Base-by-base conservation (phyloP, 495 filamentous ascomycete species). In the Jackrogersella minutella region DNA sequence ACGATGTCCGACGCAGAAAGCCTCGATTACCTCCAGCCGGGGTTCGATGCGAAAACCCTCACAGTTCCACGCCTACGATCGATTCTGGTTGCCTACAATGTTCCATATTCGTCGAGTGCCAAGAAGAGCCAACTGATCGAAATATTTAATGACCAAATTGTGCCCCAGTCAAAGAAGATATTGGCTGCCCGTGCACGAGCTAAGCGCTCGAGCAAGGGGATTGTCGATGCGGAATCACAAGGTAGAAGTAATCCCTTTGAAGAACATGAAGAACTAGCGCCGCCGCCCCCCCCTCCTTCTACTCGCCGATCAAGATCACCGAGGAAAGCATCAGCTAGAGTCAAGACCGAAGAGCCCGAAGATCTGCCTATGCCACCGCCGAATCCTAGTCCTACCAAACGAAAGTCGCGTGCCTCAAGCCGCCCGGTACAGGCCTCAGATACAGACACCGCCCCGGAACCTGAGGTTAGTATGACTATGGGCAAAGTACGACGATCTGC, bases 61-160 rank as follows among this genome's bases (percentile, higher is more conserved):
- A 98, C 92, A 4, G 86, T 97, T 24, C 91, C 94, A 37, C 88
- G 88, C 33, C 84, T 99, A 56, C 91, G 95, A 43, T 91, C 90
- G 17, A 94, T 97, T 62, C 87, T 99, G 28, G 88, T 98, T 65
- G 88, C 86, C 55, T 89, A 99, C 78, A 89, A 92, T 73, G 81
- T 97, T 59, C 70, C 87, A 10, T 98, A 97, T 77, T 88, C 93
- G 0, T 86, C 92, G 6, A 77, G 75, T 86, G 93, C 49, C 31
- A 98, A 97, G 77, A 99, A 99, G 79, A 77, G 86, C 1, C 88
- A 97, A 65, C 88, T 99, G 37, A 79, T 99, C 55, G 86, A 90
- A 3, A 81, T 98, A 24, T 92, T 99, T 74, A 88, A 90, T 68
- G 82, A 91, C 37, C 82, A 94, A 58, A 84, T 99, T 34, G 77